These are phyloP conservation scores for Alternaria metachromatica DNA, from an alignment of 2,329 filamentous ascomycete genomes.

Conservation along the genomic window DNA sequence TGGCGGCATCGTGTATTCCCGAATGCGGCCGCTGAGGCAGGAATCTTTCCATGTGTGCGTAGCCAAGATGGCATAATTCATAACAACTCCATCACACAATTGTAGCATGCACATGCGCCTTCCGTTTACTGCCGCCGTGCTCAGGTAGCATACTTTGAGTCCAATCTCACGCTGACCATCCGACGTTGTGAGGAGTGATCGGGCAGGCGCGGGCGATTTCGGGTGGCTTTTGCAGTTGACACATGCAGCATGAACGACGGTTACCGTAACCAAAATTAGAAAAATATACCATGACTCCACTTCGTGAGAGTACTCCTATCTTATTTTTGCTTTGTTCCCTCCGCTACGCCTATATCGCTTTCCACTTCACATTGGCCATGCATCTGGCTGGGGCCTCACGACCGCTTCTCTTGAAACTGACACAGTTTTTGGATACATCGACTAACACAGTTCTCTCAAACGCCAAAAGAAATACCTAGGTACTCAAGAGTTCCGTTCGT, in stretches of 20 bases:
- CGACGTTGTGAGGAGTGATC: background rate
- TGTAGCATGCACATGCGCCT: background rate
- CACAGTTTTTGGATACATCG: background rate
- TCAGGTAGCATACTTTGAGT: background rate
- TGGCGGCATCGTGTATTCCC: background rate
- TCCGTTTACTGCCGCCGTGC: background rate
- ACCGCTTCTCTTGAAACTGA: no score
- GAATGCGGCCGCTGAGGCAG: background rate
- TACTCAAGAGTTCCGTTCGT: background rate
- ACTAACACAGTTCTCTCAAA: background rate
- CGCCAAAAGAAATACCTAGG: background rate
- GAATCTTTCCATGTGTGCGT: background rate
- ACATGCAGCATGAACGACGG: background rate
- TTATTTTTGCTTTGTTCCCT: background rate
- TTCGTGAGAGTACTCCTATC: background rate
- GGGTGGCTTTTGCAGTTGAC: background rate
- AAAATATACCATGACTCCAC: background rate
- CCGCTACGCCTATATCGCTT: background rate
- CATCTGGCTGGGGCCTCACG: background rate
- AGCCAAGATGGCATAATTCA: background rate
- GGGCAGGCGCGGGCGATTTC: conserved; percentile 2
- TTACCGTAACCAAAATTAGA: conserved; percentile 9
- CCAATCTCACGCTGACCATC: background rate
- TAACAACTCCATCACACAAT: background rate
- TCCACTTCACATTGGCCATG: background rate